These are phyloP conservation scores for Allium fistulosum DNA, from an alignment of 106 monocot genomes.

Conservation along the genomic window DNA sequence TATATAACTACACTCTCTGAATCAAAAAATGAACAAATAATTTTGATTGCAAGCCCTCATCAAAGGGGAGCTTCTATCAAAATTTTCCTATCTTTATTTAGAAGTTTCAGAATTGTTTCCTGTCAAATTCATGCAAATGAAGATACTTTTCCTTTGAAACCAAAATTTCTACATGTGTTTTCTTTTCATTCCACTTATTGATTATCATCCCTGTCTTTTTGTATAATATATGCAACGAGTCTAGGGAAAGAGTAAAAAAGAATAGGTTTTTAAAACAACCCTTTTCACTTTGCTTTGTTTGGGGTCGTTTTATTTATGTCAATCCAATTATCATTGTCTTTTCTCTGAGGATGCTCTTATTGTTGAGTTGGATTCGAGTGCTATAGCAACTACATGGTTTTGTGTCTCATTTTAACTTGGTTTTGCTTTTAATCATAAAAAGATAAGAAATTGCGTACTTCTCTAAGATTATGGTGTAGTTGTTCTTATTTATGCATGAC, in stretches of 20 bases:
- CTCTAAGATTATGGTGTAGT: slow-evolving; percentile 60
- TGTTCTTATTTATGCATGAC: slow-evolving; percentile 46
- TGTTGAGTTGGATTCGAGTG: slow-evolving; percentile 34
- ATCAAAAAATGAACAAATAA: no score
- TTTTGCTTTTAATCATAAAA: slow-evolving; percentile 17
- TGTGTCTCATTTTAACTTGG: slow-evolving; percentile 24
- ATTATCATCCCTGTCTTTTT: slow-evolving; percentile 31
- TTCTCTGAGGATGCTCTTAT: slow-evolving; percentile 17
- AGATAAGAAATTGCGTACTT: slow-evolving; percentile 31
- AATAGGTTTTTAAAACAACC: slow-evolving; percentile 22
- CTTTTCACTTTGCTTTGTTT: slow-evolving; percentile 26
- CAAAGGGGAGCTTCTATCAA: no score
- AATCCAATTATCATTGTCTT: slow-evolving; percentile 27
- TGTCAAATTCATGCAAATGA: no score
- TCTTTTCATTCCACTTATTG: slow-evolving; percentile 43
- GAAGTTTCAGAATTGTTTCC: no score
- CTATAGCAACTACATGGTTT: no score
- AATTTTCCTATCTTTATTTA: no score
- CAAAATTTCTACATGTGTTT: slow-evolving; percentile 32
- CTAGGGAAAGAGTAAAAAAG: not conserved
- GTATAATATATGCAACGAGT: slow-evolving; percentile 19
- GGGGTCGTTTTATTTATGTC: slow-evolving; percentile 23
- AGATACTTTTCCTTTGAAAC: slow-evolving; percentile 5
- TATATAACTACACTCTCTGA: no score
- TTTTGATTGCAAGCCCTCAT: no score